Base-by-base conservation (phyloP, 352 stramenopile genomes). In the Hyaloperonospora brassicae region DNA sequence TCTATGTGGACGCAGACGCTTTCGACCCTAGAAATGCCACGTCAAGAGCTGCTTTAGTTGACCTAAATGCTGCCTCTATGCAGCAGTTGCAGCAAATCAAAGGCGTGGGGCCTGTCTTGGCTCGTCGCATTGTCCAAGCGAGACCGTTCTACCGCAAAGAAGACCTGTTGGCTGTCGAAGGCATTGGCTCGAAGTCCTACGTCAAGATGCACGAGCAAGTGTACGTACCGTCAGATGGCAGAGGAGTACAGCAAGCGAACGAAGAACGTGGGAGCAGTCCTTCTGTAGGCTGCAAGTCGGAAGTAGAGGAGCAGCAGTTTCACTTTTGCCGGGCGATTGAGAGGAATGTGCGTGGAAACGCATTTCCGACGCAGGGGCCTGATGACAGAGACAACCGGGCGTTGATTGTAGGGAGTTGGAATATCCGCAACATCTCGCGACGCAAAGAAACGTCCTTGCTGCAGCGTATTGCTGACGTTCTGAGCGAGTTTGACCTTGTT, bases 401-500 rank as follows among this genome's bases (percentile, higher is more conserved):
- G 21, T 22, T 89, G 17, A 55, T 89, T 34, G 51, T 87, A 6
- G 79, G 72, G 0, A 85, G 75, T 50, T 87, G 73, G 75, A 90
- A 90, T 25, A 76, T 90, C n/a, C 73, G 75, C 62, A 85, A 87
- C 43, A 56, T 87, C 53, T 87, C 77, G 2, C 69, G 64, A 23
- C 57, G 50, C n/a, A 73, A 76, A 35, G 64, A 79, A 5, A 57
- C 61, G 10, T 49, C 52, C 30, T 53, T 70, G 3, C 45, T 86
- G 2, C 21, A 78, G 17, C 68, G 70, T n/a, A 84, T 90, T 23
- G 62, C 61, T 2, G 63, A 70, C 0, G 50, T 82, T 35, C 50
- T 87, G 22, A 35, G 62, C 13, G 64, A 83, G 42, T 90, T 86
- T n/a, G 77, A 90, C 47, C 30, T 88, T 47, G 68, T 90, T 1